Conservation (phyloP, 306 rosid species). For the Senna siamea region DNA sequence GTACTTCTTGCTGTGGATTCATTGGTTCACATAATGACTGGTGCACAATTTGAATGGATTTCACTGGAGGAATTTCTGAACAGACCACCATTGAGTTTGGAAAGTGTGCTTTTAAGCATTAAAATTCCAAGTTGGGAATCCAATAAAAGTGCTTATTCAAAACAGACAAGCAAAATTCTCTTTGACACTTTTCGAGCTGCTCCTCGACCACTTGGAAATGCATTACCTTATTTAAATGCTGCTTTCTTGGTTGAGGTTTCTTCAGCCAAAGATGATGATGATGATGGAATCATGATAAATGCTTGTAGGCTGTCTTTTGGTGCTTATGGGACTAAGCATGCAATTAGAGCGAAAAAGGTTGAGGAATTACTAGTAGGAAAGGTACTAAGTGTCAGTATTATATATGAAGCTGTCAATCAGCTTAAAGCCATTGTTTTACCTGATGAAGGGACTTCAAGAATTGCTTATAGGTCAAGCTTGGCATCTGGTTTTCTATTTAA, state of each 20-base stretch:
- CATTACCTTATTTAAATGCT: conserved; percentile 71
- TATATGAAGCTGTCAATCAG: conserved; percentile 52
- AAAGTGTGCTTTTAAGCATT: conserved; percentile 60
- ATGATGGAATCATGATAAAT: conserved; percentile 38
- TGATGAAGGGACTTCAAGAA: conserved; percentile 53
- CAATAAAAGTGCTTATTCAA: conserved; percentile 35
- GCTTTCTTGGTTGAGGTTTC: conserved; percentile 73
- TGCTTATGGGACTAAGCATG: conserved; percentile 63
- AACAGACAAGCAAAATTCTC: conserved; percentile 39
- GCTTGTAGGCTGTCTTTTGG: conserved; percentile 62
- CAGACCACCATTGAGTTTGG: conserved; percentile 59
- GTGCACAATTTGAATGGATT: conserved; percentile 52
- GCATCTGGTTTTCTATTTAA: conserved; percentile 71
- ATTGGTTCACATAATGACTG: conserved; percentile 60
- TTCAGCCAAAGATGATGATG: conserved; percentile 38
- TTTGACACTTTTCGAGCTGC: conserved; percentile 84
- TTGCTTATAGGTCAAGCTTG: conserved; percentile 73
- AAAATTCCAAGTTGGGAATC: conserved; percentile 66
- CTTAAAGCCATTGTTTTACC: conserved; percentile 54
- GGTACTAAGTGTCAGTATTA: conserved; percentile 35
- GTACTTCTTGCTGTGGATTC: conserved; percentile 74
- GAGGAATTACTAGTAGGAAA: conserved; percentile 60
- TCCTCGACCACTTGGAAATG: conserved; percentile 84
- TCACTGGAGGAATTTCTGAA: conserved; percentile 70
- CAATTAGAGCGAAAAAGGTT: conserved; percentile 58